Base-by-base conservation (phyloP, 2,329 filamentous ascomycete species). In the Exophiala viscosa region DNA sequence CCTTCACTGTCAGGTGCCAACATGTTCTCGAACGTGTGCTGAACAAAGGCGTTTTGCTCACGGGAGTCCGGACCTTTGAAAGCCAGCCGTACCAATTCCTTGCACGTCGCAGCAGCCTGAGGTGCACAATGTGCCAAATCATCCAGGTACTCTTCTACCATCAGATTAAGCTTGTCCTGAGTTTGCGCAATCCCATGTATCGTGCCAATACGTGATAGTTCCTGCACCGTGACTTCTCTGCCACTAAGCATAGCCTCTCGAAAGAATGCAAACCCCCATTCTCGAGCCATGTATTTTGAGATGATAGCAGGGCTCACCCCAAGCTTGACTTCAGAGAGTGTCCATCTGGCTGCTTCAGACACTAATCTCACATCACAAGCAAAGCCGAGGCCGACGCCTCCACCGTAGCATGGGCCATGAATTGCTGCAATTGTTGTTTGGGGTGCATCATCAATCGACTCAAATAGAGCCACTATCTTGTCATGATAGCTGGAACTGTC, bases 391-490 rank as follows among this genome's bases (percentile, higher is more conserved):
- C 73, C 73, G 1, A 73, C 69, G 0, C 73, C 73, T 2, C 70
- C 72, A 1, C 71, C 73, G 49, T 70, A 73, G 3, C 67, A 66
- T 2, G 73, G 70, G 0, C 73, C 73, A 32, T 75, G 70, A 15
- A 75, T 50, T 2, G 57, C 62, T 0, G 71, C 71, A 35, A 75
- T 70, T 0, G 71, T 75, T 1, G 66, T 65, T 44, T 76, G 70
- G 4, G 70, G 67, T 0, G 62, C 68, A 1, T 55, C 54, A 38
- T 73, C 70, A n/a, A 76, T 72, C 0, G 62, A 62, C 5, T 68
- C 61, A 52, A 74, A 68, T 0, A 74, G 60, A 23, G 20, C 20
- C 6, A 23, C 20, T 23, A 23, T 23, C 20, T 23, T 23, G 20
- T 23, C 20, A 23, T 23, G 20, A 23, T 23, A 23, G 20, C 20